phyloP scores from a whole-genome alignment of 2,329 filamentous ascomycete genomes.

The Coleophoma eucalyptorum region DNA sequence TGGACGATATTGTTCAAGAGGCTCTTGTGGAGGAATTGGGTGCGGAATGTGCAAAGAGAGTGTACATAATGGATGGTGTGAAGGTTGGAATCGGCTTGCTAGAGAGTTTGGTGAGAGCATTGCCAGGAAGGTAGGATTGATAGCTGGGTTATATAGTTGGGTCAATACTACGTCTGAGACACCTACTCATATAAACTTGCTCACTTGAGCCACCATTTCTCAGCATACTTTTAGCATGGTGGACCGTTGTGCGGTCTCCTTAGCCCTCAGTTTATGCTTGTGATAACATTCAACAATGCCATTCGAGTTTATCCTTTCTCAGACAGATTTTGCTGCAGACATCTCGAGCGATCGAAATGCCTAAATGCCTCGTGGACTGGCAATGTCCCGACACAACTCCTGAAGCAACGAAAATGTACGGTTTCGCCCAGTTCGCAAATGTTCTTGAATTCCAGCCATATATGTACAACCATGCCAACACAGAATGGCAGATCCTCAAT shows the following conservation, averaged over 20 bases:
- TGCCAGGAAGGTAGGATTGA: slow-evolving; percentile 6
- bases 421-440: not conserved
- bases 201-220: not conserved
- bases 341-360: too few species aligned
- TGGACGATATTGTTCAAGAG: slow-evolving; percentile 71
- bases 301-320: too few species aligned
- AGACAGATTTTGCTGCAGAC: too few species aligned
- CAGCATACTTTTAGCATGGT: too few species aligned
- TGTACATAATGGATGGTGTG: slow-evolving; percentile 78
- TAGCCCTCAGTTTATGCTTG: too few species aligned
- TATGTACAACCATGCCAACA: not conserved
- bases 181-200: not conserved
- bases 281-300: too few species aligned
- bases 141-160: not conserved
- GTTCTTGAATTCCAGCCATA: not conserved
- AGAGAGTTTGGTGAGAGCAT: slow-evolving; percentile 18
- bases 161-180: too few species aligned
- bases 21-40: slow-evolving; percentile 65
- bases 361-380: too few species aligned
- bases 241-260: too few species aligned
- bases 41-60: slow-evolving; percentile 45
- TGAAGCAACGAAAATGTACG: too few species aligned
- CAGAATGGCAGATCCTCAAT: slow-evolving; percentile 44
- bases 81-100: slow-evolving; percentile 54
- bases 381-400: too few species aligned